phyloP scores from a whole-genome alignment of 164 flowering plant genomes.

The Nelumbo lutea region DNA sequence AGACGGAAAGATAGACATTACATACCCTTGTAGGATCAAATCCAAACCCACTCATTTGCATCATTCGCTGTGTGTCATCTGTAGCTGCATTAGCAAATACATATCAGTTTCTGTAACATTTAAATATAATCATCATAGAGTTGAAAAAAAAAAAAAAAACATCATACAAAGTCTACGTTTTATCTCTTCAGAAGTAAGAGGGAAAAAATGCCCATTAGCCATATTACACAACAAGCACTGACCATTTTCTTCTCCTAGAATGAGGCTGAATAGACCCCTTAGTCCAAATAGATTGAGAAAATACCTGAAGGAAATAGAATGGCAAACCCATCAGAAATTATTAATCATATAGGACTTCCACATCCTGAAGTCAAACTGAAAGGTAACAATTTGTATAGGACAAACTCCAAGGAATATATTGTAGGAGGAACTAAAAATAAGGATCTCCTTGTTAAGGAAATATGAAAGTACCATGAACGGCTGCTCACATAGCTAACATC shows the following conservation, averaged over 20 bases:
- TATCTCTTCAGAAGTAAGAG: background rate
- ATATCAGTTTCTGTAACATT: background rate
- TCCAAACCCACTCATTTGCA: constrained; percentile 99
- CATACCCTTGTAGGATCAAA: constrained; percentile 80
- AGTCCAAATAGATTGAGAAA: constrained; percentile 93
- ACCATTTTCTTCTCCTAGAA: constrained; percentile 98
- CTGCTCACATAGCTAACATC: constrained; percentile 99
- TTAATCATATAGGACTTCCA: background rate
- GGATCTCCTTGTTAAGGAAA: constrained; percentile 9
- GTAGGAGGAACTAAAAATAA: background rate
- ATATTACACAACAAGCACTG: constrained; percentile 19
- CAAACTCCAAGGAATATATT: background rate
- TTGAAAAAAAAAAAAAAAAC: background rate
- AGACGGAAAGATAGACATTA: background rate
- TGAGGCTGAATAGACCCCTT: constrained; percentile 94
- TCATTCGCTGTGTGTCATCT: constrained; percentile 94
- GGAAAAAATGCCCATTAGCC: background rate
- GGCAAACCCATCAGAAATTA: constrained; percentile 10
- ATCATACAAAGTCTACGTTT: too few relatives aligned
- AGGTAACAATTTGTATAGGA: too few relatives aligned
- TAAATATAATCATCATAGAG: background rate
- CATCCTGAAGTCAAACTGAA: background rate
- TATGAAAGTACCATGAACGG: constrained; percentile 80
- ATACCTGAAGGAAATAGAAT: constrained; percentile 53
- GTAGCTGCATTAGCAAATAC: constrained; percentile 48